Conservation (phyloP, 2,329 filamentous ascomycete species). For the Sodiomyces alkalinus region DNA sequence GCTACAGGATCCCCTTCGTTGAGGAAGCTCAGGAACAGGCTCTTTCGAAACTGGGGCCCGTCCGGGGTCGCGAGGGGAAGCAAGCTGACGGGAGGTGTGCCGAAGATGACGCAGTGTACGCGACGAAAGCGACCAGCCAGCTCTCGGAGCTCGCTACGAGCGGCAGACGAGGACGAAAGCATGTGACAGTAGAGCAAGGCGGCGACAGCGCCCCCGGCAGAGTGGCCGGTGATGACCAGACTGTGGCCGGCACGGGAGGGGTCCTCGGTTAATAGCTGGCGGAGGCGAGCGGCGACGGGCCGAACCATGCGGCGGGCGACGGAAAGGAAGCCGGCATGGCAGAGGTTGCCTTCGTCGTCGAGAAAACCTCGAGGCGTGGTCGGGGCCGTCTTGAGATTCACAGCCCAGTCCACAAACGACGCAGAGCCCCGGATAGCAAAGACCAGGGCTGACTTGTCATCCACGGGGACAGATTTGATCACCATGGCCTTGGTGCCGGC, state of each 20-base stretch:
- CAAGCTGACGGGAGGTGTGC: conserved; percentile 63
- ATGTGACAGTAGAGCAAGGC: conserved; percentile 71
- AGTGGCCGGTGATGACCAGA: conserved; percentile 73
- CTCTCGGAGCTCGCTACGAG: conserved; percentile 52
- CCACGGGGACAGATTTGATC: conserved; percentile 65
- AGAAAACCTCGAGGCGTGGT: conserved; percentile 53
- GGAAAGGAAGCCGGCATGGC: conserved; percentile 66
- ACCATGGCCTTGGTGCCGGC: conserved; percentile 75
- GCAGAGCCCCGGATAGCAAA: conserved; percentile 73
- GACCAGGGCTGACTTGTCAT: conserved; percentile 64
- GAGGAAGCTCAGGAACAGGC: conserved; percentile 62
- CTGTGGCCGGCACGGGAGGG: conserved; percentile 50
- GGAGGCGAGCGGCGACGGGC: conserved; percentile 56
- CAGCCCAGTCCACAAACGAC: conserved; percentile 72
- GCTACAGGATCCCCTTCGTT: conserved; percentile 79
- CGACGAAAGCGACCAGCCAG: conserved; percentile 60
- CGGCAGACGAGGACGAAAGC: conserved; percentile 37
- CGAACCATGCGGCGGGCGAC: conserved; percentile 62
- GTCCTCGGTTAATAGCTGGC: conserved; percentile 56
- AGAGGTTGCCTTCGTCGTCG: conserved; percentile 62
- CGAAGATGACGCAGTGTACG: conserved; percentile 75
- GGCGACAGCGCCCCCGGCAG: conserved; percentile 72
- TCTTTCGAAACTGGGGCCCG: conserved; percentile 37
- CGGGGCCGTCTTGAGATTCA: conserved; percentile 61
- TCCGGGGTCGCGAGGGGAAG: conserved; percentile 50